Base-by-base conservation (phyloP, 176 grass and related monocot genomes). In the Raddia guianensis region DNA sequence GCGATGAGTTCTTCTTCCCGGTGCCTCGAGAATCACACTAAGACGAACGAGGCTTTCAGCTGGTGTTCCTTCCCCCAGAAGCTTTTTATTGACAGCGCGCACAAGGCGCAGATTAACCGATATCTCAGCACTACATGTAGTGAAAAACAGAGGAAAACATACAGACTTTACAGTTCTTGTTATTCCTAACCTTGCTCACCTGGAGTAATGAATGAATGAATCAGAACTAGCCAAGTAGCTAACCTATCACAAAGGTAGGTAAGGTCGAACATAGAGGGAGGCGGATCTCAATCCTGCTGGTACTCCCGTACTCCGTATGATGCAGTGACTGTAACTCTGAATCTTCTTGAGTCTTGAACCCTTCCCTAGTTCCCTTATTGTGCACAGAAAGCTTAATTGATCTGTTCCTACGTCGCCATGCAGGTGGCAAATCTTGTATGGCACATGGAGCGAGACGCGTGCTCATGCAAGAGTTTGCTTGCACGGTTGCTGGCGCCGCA, bases 391-490 rank as follows among this genome's bases (percentile, higher is more conserved):
- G 14, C 9, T 33, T 9, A 0, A 3, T 48, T 9, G 8, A 11
- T 5, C 19, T 21, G 18, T 49, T 14, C 2, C 27, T 27, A 27
- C 27, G 16, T 65, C 2, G 55, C 49, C 37, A 9, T 50, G 32
- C 43, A 27, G 27, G 27, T 5, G 73, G 44, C 47, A 40, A 11
- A 49, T 75, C 3, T 7, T 58, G 68, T 35, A 10, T 5, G 8
- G 59, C 19, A 40, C 40, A 66, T 57, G 76, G 51, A 27, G 27
- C 27, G 27, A 59, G 21, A 60, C 9, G 51, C 4, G 18, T 10
- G 54, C 35, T 88, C 87, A 89, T 0, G 70, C 56, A 68, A 74
- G 48, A 42, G 19, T 1, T 40, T 46, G 21, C 54, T 80, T 75
- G 35, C 21, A 2, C 70, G 4, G 6, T 35, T 53, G 63, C 49